Conservation (phyloP, 306 rosid species). For the Malus sylvestris region DNA sequence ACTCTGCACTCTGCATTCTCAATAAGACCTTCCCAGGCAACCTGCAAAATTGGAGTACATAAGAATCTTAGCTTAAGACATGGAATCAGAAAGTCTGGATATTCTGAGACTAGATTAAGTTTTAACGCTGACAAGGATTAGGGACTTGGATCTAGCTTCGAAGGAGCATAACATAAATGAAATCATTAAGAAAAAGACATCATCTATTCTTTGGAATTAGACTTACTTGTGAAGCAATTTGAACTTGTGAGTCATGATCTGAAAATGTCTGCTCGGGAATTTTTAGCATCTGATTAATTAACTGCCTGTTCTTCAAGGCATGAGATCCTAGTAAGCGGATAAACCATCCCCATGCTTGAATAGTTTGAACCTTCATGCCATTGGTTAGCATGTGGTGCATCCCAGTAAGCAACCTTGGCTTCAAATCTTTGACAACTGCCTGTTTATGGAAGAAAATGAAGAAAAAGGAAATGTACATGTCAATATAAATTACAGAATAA, state of each 20-base stretch:
- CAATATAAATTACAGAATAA: slow-evolving; percentile 2
- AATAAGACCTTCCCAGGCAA: slow-evolving; percentile 84
- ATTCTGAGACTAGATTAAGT: neutral
- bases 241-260: too few relatives aligned
- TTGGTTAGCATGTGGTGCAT: slow-evolving; percentile 51
- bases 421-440: slow-evolving; percentile 71
- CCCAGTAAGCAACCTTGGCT: slow-evolving; percentile 44
- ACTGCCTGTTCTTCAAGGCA: slow-evolving; percentile 56
- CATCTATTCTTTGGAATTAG: too few relatives aligned
- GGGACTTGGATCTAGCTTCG: too few relatives aligned
- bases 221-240: too few relatives aligned
- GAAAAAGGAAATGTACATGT: neutral
- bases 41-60: slow-evolving; percentile 30
- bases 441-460: slow-evolving; percentile 10
- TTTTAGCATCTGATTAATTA: slow-evolving; percentile 30
- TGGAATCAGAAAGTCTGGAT: neutral
- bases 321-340: slow-evolving; percentile 60
- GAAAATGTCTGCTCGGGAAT: too few relatives aligned
- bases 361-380: slow-evolving; percentile 63
- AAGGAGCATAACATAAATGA: too few relatives aligned
- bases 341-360: slow-evolving; percentile 93
- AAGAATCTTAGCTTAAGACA: neutral
- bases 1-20: slow-evolving; percentile 32
- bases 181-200: too few relatives aligned
- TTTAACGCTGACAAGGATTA: too few relatives aligned